These are phyloP conservation scores for Aristolochia fimbriata DNA, from an alignment of 164 flowering plant species.

Conservation along the genomic window DNA sequence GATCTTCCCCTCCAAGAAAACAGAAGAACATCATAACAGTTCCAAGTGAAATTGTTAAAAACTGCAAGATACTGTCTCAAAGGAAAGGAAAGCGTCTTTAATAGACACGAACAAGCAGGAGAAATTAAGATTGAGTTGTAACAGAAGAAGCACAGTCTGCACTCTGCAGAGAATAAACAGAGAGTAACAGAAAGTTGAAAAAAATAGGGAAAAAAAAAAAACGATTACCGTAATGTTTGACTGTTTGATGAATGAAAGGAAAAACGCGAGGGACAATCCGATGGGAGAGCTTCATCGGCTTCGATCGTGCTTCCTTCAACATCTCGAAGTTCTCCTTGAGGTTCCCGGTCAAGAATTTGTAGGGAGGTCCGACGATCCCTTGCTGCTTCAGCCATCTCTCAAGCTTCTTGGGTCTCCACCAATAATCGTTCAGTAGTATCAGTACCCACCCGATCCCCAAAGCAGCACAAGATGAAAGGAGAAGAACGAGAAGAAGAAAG, in stretches of 20 bases:
- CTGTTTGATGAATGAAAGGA: constrained; percentile 8
- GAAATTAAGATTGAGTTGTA: no score
- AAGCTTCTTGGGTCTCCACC: constrained; percentile 12
- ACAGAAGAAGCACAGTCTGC: no score
- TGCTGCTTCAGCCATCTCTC: constrained; percentile 8
- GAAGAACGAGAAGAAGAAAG: no score
- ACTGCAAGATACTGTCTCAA: no score
- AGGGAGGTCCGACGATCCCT: constrained; percentile 9
- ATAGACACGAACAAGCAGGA: neutral
- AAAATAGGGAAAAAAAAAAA: neutral
- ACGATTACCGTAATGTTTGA: constrained; percentile 7
- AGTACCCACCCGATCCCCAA: no score
- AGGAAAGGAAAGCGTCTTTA: neutral
- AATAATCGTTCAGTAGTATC: no score
- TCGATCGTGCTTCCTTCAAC: neutral
- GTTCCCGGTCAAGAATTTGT: constrained; percentile 9
- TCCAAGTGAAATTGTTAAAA: no score
- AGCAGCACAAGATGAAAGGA: no score
- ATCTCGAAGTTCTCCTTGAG: constrained; percentile 2
- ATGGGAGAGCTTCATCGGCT: constrained; percentile 14
- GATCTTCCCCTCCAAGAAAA: no score
- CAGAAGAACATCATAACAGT: no score
- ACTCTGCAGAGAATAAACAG: neutral
- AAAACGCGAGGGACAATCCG: constrained; percentile 10
- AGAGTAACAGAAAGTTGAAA: neutral